Conservation (phyloP, 2,329 filamentous ascomycete genomes). For the Fusarium sp. region DNA sequence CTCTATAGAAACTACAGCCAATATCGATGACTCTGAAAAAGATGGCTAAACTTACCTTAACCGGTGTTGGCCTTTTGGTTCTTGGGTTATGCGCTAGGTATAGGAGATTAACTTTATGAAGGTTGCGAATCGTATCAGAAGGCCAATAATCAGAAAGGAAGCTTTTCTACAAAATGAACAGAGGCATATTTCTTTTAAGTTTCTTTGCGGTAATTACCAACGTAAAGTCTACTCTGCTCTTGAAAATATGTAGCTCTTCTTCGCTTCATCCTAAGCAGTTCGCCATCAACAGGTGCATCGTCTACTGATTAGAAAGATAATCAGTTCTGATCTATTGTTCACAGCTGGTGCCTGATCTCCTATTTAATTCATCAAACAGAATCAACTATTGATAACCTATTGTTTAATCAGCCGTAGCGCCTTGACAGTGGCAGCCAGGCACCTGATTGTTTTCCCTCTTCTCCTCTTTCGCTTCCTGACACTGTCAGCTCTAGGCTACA, state of each 20-base stretch:
- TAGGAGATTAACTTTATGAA: background rate
- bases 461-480: background rate
- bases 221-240: background rate
- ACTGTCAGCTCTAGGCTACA: background rate
- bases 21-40: background rate
- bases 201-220: background rate
- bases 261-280: background rate
- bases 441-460: background rate
- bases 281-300: background rate
- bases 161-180: background rate
- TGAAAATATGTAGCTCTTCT: background rate
- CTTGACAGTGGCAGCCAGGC: constrained; percentile 4
- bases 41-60: background rate
- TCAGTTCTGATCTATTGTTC: background rate
- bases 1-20: background rate
- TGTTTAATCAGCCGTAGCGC: background rate
- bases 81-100: too few relatives aligned
- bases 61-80: background rate
- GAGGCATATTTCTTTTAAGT: background rate
- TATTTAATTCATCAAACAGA: background rate
- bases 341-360: background rate
- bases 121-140: too few relatives aligned
- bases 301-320: background rate
- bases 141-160: too few relatives aligned
- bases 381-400: background rate